Percentiles rank a stretch among this genome's conserved stretches.
These are phyloP conservation scores for Marvania coccoides DNA, from an alignment of 139 green algal species.

Conservation along the genomic window DNA sequence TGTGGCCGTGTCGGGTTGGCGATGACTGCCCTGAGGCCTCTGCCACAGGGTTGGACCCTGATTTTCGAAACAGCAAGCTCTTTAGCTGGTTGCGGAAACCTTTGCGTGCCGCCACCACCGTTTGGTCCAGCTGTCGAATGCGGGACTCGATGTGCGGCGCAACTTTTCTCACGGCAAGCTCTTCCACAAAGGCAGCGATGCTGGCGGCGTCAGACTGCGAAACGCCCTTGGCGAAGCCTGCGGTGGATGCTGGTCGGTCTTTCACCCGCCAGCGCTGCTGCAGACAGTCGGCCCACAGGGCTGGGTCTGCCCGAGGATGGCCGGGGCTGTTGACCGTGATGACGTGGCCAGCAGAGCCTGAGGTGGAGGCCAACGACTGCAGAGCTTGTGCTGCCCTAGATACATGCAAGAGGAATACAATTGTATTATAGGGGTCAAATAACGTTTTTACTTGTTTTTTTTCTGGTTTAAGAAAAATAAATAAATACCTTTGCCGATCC, in stretches of 20 bases:
- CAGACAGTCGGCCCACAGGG: background rate
- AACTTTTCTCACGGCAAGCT: slow-evolving; percentile 32
- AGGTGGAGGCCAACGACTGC: slow-evolving; percentile 13
- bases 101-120: slow-evolving; percentile 34
- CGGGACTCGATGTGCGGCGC: slow-evolving; percentile 62
- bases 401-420: no score
- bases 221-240: background rate
- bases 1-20: no score
- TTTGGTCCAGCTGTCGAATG: slow-evolving; percentile 45
- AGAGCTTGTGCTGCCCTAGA: slow-evolving; percentile 37
- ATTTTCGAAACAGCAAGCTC: slow-evolving; percentile 60
- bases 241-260: no score
- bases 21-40: no score
- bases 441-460: background rate
- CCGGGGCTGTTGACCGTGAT: slow-evolving; percentile 45
- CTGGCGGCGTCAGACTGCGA: background rate
- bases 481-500: slow-evolving; percentile 2
- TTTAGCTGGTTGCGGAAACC: slow-evolving; percentile 84
- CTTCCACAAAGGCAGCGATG: slow-evolving; percentile 25
- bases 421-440: no score
- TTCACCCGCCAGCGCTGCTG: background rate
- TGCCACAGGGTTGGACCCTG: background rate
- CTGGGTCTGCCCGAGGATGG: background rate
- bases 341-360: slow-evolving; percentile 37
- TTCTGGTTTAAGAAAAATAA: no score